Percentiles rank a stretch among this genome's conserved stretches.
Conservation (phyloP, 495 filamentous ascomycete species). For the Pyrenula aspistea region DNA sequence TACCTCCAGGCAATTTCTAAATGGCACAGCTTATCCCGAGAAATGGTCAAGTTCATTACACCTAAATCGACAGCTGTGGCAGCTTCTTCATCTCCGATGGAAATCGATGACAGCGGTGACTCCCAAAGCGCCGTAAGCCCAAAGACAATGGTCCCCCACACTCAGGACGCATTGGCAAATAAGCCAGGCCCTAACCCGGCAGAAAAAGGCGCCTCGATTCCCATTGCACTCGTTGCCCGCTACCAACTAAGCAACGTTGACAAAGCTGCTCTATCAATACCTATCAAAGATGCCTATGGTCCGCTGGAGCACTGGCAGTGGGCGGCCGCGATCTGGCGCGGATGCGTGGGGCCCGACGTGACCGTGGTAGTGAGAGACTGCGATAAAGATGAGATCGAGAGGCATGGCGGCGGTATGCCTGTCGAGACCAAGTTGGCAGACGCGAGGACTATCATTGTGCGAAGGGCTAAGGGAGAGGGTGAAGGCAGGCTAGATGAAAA, state of each 20-base stretch:
- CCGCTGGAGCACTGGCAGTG: conserved; percentile 95
- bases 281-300: conserved; percentile 64
- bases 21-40: conserved; percentile 60
- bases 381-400: conserved; percentile 32
- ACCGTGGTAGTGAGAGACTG: conserved; percentile 51
- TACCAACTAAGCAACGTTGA: conserved; percentile 72
- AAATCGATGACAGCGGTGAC: conserved; percentile 10
- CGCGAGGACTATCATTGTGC: conserved; percentile 44
- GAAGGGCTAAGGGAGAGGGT: conserved; percentile 31
- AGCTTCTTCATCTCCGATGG: conserved; percentile 2
- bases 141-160: conserved; percentile 14
- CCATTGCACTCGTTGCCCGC: conserved; percentile 62
- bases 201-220: conserved; percentile 23
- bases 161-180: conserved; percentile 9
- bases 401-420: conserved; percentile 20
- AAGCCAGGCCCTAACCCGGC: conserved; percentile 15
- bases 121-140: conserved; percentile 22
- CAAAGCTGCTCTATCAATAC: conserved; percentile 55
- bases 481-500: conserved; percentile 37
- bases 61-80: conserved; percentile 2
- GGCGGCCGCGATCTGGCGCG: conserved; percentile 91
- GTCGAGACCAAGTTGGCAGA: conserved; percentile 43
- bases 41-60: conserved; percentile 54
- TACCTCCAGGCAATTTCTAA: conserved; percentile 57
- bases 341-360: conserved; percentile 74